Conservation (phyloP, 208 protist genomes). For the Crithidia acanthocephali region DNA sequence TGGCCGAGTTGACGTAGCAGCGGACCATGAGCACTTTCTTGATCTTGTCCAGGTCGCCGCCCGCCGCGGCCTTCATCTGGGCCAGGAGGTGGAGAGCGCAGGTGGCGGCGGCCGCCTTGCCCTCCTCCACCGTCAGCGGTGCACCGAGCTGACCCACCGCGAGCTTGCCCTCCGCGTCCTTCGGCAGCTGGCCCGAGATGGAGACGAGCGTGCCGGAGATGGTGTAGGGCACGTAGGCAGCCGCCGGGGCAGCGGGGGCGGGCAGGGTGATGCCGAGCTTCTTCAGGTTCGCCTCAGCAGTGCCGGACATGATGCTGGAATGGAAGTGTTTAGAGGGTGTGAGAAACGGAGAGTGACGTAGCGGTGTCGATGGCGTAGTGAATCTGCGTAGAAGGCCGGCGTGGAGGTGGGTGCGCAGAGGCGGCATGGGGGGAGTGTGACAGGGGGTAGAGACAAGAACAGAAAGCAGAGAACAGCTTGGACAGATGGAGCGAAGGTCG, state of each 20-base stretch:
- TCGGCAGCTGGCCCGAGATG: constrained; percentile 83
- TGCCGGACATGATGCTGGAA: constrained; percentile 34
- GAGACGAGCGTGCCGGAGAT: constrained; percentile 46
- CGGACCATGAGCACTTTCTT: constrained; percentile 80
- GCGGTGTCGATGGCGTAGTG: background rate
- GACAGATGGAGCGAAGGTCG: too few species aligned
- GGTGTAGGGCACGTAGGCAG: constrained; percentile 75
- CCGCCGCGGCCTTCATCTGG: constrained; percentile 66
- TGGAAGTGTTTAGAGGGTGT: background rate
- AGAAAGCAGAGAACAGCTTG: too few species aligned
- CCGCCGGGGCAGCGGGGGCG: constrained; percentile 55
- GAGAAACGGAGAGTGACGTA: background rate
- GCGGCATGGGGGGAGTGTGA: too few species aligned
- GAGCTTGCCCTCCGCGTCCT: constrained; percentile 48
- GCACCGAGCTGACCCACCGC: constrained; percentile 62
- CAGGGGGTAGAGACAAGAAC: background rate
- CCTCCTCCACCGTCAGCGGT: constrained; percentile 57
- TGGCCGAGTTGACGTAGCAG: constrained; percentile 75
- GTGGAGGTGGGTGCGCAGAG: background rate
- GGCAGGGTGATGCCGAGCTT: constrained; percentile 71
- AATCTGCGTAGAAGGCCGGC: constrained; percentile 3
- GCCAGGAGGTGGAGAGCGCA: constrained; percentile 58
- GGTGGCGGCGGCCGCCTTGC: constrained; percentile 51
- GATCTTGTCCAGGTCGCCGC: constrained; percentile 61
- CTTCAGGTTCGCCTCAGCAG: constrained; percentile 50